Base-by-base conservation (phyloP, 1,284 basidiomycete genomes). In the Cutaneotrichosporon cyanovorans region DNA sequence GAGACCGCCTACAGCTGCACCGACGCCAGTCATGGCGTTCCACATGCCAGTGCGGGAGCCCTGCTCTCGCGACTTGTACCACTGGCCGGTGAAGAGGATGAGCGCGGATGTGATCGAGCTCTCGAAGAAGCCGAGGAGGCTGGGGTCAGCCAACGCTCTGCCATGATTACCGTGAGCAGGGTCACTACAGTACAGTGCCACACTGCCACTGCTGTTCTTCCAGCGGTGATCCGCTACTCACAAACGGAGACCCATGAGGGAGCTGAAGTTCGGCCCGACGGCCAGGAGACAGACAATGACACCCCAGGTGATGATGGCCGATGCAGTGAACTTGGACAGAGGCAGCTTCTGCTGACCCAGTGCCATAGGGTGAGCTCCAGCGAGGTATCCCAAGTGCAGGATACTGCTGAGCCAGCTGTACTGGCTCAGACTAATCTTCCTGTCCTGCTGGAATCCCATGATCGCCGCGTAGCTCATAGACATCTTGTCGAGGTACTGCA, bases 1-100 rank as follows among this genome's bases (percentile, higher is more conserved):
- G 58, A 37, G 21, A 66, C 41, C 19, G 62, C 53, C 6, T 56
- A 56, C 21, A 9, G 32, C 42, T 5, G 48, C 46, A n/a, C 53
- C 56, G 47, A 50, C 50, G 0, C 48, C 47, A 39, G 45, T 53
- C 45, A 40, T 53, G 30, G 52, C 51, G 16, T 43, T 40, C 57
- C 57, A 59, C 20, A 53, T 20, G 12, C 51, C 51, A 0, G 48
- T 46, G 21, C 51, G 51, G 12, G 35, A 21, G 1, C 48, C 48
- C 39, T 53, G 51, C 30, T 53, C 51, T 9, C 34, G 35, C 32
- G 35, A 45, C 30, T 45, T 39, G 48, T 55, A 60, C 50, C 52
- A 58, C 40, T 53, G 49, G 5, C 44, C 37, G 12, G 54, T 56
- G 47, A 57, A 45, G 9, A 60, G 43, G n/a, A 56, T 46, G 32